Conservation (phyloP, 805 yeast genomes). For the Starmerella floris region DNA sequence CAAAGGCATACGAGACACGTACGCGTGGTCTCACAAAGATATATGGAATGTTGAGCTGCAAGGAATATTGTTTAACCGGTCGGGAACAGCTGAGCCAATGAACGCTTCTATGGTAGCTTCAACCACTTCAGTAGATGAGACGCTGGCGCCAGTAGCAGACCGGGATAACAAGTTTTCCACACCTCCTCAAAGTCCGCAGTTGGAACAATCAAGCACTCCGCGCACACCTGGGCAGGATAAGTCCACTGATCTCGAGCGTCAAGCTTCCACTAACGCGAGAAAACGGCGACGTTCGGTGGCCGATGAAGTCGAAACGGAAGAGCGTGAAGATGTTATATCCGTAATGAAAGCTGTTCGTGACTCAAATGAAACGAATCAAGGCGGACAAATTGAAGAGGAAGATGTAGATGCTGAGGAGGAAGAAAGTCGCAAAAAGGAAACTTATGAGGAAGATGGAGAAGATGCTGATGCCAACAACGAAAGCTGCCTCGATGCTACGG, state of each 20-base stretch:
- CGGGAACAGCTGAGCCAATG: background rate
- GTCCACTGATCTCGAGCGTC: background rate
- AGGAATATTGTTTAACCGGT: constrained; percentile 1
- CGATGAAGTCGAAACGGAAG: background rate
- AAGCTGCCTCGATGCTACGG: background rate
- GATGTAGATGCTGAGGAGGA: background rate
- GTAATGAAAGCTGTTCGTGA: no score
- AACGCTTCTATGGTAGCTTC: background rate
- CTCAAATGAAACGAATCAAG: no score
- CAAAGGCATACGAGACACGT: constrained; percentile 1
- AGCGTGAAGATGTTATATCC: background rate
- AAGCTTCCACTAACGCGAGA: background rate
- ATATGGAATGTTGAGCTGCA: constrained; percentile 9
- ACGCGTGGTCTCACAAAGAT: constrained; percentile 9
- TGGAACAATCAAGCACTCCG: background rate
- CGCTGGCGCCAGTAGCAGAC: background rate
- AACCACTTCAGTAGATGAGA: no score
- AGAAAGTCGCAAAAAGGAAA: background rate
- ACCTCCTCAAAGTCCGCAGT: no score
- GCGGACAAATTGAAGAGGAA: background rate
- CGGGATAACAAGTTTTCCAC: no score
- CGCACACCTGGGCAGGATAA: background rate
- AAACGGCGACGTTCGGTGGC: no score
- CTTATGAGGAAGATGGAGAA: background rate
- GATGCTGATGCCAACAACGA: background rate